Base-by-base conservation (phyloP, 345 rosid genomes). In the Microcos paniculata region DNA sequence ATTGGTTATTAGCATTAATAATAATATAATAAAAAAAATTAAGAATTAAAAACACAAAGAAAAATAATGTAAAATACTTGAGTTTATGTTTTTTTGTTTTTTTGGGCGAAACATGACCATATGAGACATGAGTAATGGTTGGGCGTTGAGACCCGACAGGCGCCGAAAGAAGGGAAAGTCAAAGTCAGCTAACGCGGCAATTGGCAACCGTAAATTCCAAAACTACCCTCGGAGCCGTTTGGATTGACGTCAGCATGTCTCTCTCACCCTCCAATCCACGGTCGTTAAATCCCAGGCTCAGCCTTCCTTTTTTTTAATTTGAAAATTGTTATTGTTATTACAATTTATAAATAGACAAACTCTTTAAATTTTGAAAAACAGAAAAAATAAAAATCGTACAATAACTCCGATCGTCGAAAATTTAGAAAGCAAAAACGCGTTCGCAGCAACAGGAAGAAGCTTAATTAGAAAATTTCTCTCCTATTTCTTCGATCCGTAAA, bases 381-480 rank as follows among this genome's bases (percentile, higher is more conserved):
- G 40, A 62, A 0, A n/a, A 30, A 7, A 62, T 23, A 65, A 12
- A 31, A n/a, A 2, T 63, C 48, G 46, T 9, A 66, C n/a, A 66
- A 45, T 46, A 46, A 1, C 40, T 26, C 8, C 40, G 3, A 26
- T 26, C 23, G 9, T 68, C 40, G 40, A 33, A 48, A 67, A 46
- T 16, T 45, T 26, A 48, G 55, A 70, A 79, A 80, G 70, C 77
- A 76, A 80, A 63, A 80, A 80, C 77, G 79, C 26, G 49, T 78
- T 61, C 12, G 48, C 49, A 23, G 12, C 21, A 15, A 7, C 40
- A 35, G 40, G 26, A 45, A 66, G 15, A 14, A 21, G 28, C 7
- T 38, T 24, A 40, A 38, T 72, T 55, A 38, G 62, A n/a, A 55
- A 40, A 6, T 49, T 71, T 11, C 48, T 51, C 56, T 24, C 76